Conservation (phyloP, 768 basidiomycete genomes). For the Pulveroboletus sp. region DNA sequence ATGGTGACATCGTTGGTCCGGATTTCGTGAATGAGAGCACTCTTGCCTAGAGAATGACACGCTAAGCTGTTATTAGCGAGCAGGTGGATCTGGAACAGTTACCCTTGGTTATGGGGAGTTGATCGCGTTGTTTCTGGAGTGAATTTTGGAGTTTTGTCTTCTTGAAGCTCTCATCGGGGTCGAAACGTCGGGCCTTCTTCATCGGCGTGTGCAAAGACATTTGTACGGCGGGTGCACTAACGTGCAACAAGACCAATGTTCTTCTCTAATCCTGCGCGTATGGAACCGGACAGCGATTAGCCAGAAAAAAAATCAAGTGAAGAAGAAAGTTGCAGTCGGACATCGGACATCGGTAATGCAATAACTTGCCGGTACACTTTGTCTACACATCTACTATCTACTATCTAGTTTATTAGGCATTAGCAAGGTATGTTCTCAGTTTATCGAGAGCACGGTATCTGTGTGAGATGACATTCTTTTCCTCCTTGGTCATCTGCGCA, state of each 20-base stretch:
- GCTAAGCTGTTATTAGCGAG: background rate
- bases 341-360: constrained; percentile 16
- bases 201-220: constrained; percentile 26
- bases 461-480: constrained; percentile 68
- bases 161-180: constrained; percentile 16
- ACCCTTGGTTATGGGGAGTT: constrained; percentile 83
- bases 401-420: background rate
- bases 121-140: constrained; percentile 62
- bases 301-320: background rate
- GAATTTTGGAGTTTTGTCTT: constrained; percentile 10
- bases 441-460: constrained; percentile 62
- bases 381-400: background rate
- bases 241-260: no score
- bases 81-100: background rate
- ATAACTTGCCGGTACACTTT: constrained; percentile 3
- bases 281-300: no score
- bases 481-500: constrained; percentile 62
- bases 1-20: constrained; percentile 79
- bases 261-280: no score
- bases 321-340: constrained; percentile 13
- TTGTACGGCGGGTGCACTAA: background rate
- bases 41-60: constrained; percentile 50
- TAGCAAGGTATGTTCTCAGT: constrained; percentile 42
- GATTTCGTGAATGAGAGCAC: constrained; percentile 72
- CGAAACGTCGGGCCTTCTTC: constrained; percentile 24